Percentiles rank a stretch among this genome's conserved stretches.
These are phyloP conservation scores for Crucihimalaya himalaica DNA, from an alignment of 345 rosid species.

Conservation along the genomic window DNA sequence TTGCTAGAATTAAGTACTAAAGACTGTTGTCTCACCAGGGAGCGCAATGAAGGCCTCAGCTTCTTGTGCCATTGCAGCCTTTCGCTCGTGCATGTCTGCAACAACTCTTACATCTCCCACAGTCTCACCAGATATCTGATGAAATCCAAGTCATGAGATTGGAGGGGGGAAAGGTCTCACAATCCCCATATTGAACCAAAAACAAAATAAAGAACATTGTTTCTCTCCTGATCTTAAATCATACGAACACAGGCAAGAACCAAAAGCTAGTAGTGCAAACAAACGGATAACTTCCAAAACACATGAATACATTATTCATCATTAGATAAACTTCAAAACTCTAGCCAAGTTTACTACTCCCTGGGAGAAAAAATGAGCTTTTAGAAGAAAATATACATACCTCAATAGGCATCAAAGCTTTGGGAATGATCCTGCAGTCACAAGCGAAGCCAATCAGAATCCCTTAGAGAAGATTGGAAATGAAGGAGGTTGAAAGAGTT, in stretches of 20 bases:
- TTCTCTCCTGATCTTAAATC: not conserved
- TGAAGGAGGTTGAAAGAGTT: not conserved
- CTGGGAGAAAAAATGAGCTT: not conserved
- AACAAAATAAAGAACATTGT: not conserved
- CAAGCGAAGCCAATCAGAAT: slow-evolving; percentile 32
- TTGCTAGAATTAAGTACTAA: not conserved
- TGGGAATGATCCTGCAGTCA: slow-evolving; percentile 86
- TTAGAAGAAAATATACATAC: slow-evolving; percentile 41
- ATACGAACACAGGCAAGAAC: not conserved
- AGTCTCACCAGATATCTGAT: slow-evolving; percentile 85
- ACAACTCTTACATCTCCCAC: slow-evolving; percentile 87
- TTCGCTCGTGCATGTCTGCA: slow-evolving; percentile 92
- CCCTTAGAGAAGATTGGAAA: not conserved
- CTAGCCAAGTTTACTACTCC: not conserved
- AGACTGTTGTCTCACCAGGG: slow-evolving; percentile 76
- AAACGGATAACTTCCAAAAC: not conserved
- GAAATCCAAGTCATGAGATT: slow-evolving; percentile 6
- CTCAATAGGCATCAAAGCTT: slow-evolving; percentile 93
- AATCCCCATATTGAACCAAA: not conserved
- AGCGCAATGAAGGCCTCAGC: slow-evolving; percentile 95
- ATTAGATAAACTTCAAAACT: slow-evolving; percentile 1
- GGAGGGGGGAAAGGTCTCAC: not conserved
- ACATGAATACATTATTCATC: not conserved
- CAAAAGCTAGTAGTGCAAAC: not conserved
- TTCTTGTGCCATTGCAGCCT: slow-evolving; percentile 97